Evolutionary conservation across 495 filamentous ascomycete genomes (phyloP), one percentile per base, ranked within the genome.

Genomic region (Penicillium simplicissimum): DNA sequence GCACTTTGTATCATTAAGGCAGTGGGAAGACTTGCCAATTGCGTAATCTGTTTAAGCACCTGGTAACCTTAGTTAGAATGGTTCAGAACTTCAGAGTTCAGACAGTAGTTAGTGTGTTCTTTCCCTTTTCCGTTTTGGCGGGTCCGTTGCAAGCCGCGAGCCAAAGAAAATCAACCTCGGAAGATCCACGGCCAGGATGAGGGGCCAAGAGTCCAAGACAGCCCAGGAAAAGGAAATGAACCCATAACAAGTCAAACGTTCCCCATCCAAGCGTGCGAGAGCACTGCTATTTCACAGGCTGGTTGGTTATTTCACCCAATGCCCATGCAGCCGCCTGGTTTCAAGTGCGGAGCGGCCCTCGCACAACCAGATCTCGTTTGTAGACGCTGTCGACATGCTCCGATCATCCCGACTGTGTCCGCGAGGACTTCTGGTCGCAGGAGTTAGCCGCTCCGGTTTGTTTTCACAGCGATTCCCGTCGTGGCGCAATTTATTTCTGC

Each of bases 111-210:
- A 6, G 13, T 15, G 15, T 40, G 19, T 8, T 23, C 45, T 49
- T 49, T 7, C n/a, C 10, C 4, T 33, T 25, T 38, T 28, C 21
- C 21, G 17, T 36, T 35, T 6, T 17, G 34, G 34, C 43, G 40
- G 56, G 47, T 59, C 69, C 71, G 67, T 70, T 57, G 64, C 71
- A 57, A 67, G 58, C 67, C 72, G 69, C 69, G 62, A 66, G 64
- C 59, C 65, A 66, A 72, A 67, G 57, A 59, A 23, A 52, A 25
- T 14, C 47, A 53, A 62, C 71, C 70, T 75, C 73, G 72, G 75
- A 71, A 69, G 74, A 76, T 78, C 75, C 71, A 66, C 73, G 63
- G 64, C 72, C 65, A 76, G 70, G 73, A 67, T 70, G 64, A 63
- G 58, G 60, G 67, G 60, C 23, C 23, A 25, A 25, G 57, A 57